Evolutionary conservation across 768 basidiomycete species (phyloP).

Genomic region (Pleurotus djamor): DNA sequence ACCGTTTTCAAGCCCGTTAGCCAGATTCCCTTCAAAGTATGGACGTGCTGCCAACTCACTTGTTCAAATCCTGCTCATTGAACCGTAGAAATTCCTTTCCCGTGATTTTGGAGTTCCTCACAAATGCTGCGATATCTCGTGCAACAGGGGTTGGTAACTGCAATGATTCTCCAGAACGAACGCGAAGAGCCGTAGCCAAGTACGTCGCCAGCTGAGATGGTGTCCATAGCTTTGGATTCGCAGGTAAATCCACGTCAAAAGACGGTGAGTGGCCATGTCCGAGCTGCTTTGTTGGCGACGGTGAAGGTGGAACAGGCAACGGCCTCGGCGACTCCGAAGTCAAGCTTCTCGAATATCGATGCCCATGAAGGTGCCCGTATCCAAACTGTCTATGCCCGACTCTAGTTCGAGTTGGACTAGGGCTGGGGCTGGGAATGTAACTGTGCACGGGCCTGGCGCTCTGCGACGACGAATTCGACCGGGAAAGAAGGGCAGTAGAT

Average conservation of each 20-base stretch:
- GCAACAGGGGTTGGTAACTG: conserved; percentile 33
- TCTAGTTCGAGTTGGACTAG: conserved; percentile 12
- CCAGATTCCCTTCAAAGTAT: background rate
- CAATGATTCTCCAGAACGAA: conserved; percentile 22
- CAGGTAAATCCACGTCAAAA: conserved; percentile 34
- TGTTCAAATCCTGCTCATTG: conserved; percentile 55
- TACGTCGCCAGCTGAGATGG: conserved; percentile 55
- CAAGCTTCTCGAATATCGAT: conserved; percentile 42
- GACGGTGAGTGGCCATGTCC: conserved; percentile 9
- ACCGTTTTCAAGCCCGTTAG: background rate
- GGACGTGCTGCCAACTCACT: conserved; percentile 35
- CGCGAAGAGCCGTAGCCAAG: conserved; percentile 40
- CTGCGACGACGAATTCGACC: conserved; percentile 54
- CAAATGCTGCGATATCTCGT: conserved; percentile 48
- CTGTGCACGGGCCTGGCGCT: conserved; percentile 34
- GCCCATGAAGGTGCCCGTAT: conserved; percentile 20
- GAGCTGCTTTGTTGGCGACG: conserved; percentile 6
- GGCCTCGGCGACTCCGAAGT: conserved; percentile 41
- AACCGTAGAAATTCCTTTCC: conserved; percentile 63
- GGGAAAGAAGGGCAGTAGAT: conserved; percentile 65
- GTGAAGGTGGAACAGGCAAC: conserved; percentile 43
- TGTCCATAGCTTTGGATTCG: conserved; percentile 67
- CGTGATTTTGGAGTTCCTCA: conserved; percentile 46
- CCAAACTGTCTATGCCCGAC: conserved; percentile 5
- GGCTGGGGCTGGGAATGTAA: conserved; percentile 40